Percentiles rank a stretch among this genome's conserved stretches.
These are phyloP conservation scores for Colletotrichum echinochloae DNA, from an alignment of 2,329 filamentous ascomycete genomes.

Conservation along the genomic window DNA sequence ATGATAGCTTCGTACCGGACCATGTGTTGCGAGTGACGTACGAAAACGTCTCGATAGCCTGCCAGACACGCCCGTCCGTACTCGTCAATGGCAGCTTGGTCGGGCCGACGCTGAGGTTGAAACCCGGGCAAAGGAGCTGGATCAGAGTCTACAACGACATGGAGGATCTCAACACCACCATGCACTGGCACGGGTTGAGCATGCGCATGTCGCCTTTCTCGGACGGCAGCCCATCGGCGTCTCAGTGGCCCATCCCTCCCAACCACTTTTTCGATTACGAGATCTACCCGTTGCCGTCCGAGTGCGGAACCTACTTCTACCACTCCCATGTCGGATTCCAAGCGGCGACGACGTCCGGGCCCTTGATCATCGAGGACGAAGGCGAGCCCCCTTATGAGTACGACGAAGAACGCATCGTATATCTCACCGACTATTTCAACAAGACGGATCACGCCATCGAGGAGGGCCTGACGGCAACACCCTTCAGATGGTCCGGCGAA, in stretches of 20 bases:
- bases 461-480: conserved; percentile 58
- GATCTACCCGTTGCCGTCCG: conserved; percentile 61
- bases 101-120: conserved; percentile 61
- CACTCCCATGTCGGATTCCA: conserved; percentile 76
- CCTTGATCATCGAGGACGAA: conserved; percentile 68
- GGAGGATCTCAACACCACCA: conserved; percentile 62
- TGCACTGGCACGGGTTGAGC: conserved; percentile 77
- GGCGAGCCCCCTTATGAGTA: conserved; percentile 66
- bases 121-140: conserved; percentile 64
- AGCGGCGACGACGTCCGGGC: conserved; percentile 66
- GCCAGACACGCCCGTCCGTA: conserved; percentile 59
- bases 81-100: conserved; percentile 66
- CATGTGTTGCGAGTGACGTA: conserved; percentile 23
- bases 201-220: conserved; percentile 71
- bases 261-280: conserved; percentile 76
- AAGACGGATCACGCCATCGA: conserved; percentile 65
- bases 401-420: conserved; percentile 69
- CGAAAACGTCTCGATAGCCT: conserved; percentile 58
- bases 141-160: conserved; percentile 70
- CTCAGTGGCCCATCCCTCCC: conserved; percentile 75
- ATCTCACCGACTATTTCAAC: conserved; percentile 68
- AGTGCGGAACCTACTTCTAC: conserved; percentile 75
- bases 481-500: conserved; percentile 71
- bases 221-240: conserved; percentile 70
- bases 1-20: conserved; percentile 27